Percentiles rank a stretch among this genome's conserved stretches.
These are phyloP conservation scores for Aegilops longissima DNA, from an alignment of 176 grass and related monocot genomes.

Conservation along the genomic window DNA sequence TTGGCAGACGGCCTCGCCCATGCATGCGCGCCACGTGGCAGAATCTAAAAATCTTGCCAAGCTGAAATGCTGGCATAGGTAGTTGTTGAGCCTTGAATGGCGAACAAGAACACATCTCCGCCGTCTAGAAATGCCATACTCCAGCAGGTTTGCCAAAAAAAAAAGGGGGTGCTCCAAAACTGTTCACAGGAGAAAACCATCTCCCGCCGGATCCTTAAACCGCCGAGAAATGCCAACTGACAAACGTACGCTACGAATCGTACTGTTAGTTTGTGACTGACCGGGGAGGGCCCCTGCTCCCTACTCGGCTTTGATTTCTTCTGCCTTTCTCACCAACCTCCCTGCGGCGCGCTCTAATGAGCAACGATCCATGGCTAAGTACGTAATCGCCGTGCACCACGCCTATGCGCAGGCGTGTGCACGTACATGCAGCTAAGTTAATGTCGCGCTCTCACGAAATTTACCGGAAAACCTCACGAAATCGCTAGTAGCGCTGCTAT, in stretches of 20 bases:
- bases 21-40: not conserved
- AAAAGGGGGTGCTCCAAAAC: too few species aligned
- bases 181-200: too few species aligned
- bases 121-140: not conserved
- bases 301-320: not conserved
- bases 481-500: not conserved
- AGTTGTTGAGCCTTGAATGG: slow-evolving; percentile 18
- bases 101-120: not conserved
- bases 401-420: not conserved
- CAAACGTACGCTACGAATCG: not conserved
- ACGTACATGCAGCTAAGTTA: not conserved
- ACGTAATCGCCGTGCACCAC: not conserved
- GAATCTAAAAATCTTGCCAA: not conserved
- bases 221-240: not conserved
- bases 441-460: not conserved
- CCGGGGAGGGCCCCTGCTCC: too few species aligned
- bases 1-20: not conserved
- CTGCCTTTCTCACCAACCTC: not conserved
- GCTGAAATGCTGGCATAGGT: not conserved
- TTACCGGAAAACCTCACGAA: not conserved
- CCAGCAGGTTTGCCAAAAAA: not conserved
- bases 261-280: not conserved
- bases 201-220: not conserved
- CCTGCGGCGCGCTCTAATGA: not conserved
- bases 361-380: not conserved